phyloP scores from a whole-genome alignment of 495 filamentous ascomycete species.

The Annulohypoxylon stygium region DNA sequence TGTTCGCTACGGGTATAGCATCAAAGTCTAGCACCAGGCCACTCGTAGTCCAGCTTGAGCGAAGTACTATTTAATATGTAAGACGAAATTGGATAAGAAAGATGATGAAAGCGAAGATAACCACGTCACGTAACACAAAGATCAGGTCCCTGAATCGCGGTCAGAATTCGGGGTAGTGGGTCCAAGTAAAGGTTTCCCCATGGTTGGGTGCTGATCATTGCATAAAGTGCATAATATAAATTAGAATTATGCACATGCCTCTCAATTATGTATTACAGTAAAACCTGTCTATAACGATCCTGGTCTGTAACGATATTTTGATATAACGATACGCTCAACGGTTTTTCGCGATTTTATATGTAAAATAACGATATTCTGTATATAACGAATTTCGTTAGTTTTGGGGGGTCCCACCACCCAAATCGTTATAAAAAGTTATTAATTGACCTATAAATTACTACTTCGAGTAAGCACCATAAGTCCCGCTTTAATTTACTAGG shows the following conservation, averaged over 20 bases:
- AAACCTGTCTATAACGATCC: too few relatives aligned
- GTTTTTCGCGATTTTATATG: too few relatives aligned
- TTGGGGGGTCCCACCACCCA: too few relatives aligned
- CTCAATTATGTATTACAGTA: neutral
- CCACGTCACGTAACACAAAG: conserved; percentile 19
- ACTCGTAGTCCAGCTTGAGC: conserved; percentile 6
- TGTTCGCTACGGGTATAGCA: neutral
- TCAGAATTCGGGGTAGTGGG: conserved; percentile 7
- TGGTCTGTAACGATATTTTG: too few relatives aligned
- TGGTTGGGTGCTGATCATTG: conserved; percentile 27
- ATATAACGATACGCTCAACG: too few relatives aligned
- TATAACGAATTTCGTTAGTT: too few relatives aligned
- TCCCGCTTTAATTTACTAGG: too few relatives aligned
- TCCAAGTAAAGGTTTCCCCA: conserved; percentile 15
- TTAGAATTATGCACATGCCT: neutral
- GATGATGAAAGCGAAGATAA: neutral
- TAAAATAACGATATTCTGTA: too few relatives aligned
- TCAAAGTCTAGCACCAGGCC: neutral
- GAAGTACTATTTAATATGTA: neutral
- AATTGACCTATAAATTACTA: neutral
- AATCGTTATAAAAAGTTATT: too few relatives aligned
- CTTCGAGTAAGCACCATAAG: too few relatives aligned
- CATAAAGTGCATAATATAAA: neutral
- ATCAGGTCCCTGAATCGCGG: neutral
- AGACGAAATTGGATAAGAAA: conserved; percentile 2